These are phyloP conservation scores for Taphrina wiesneri DNA, from an alignment of 1,139 yeast genomes.

Conservation along the genomic window DNA sequence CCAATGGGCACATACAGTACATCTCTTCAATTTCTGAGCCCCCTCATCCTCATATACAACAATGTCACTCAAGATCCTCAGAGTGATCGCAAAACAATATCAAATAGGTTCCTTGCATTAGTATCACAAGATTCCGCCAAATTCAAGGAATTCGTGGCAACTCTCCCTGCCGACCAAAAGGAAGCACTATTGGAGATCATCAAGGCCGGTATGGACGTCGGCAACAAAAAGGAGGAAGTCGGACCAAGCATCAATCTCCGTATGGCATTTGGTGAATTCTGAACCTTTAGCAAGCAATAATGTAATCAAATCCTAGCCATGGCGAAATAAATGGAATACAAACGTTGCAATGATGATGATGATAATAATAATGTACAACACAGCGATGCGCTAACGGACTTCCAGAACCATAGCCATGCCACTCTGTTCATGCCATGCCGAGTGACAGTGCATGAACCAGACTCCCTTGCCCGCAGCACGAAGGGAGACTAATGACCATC, in stretches of 20 bases:
- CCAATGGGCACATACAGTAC: not conserved
- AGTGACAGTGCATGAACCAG: slow-evolving; percentile 83
- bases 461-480: slow-evolving; percentile 78
- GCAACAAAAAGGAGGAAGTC: slow-evolving; percentile 2
- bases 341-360: not conserved
- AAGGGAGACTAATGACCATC: slow-evolving; percentile 62
- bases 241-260: slow-evolving; percentile 16
- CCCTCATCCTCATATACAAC: slow-evolving; percentile 9
- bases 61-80: slow-evolving; percentile 1
- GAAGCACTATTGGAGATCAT: not conserved
- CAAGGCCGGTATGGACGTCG: slow-evolving; percentile 7
- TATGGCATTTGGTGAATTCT: slow-evolving; percentile 20
- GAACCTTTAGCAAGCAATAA: no score
- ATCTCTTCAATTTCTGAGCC: not conserved
- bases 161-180: not conserved
- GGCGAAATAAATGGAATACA: no score
- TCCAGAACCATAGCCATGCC: slow-evolving; percentile 58
- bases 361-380: not conserved
- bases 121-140: not conserved
- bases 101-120: not conserved
- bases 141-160: not conserved
- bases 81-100: not conserved
- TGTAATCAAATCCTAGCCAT: no score
- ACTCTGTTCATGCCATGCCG: slow-evolving; percentile 79
- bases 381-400: not conserved